Base-by-base conservation (phyloP, 805 yeast species). In the Spathaspora sp. region DNA sequence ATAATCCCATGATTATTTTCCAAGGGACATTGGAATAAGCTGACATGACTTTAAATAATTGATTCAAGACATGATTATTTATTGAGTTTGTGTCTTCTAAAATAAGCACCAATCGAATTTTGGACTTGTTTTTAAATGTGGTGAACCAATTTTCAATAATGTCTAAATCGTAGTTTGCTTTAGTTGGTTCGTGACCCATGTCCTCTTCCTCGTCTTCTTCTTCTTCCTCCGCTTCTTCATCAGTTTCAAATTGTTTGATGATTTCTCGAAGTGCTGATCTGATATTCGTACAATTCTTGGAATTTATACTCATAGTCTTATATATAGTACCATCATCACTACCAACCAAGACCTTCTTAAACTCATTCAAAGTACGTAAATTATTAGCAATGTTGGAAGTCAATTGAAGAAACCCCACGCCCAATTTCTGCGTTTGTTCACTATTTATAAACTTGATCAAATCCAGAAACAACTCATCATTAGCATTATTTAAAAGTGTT, bases 361-460 rank as follows among this genome's bases (percentile, higher is more conserved):
- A 68, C 44, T 72, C 76, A n/a, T 69, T 61, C 23, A 74, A 56
- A 11, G 72, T 67, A 20, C 77, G 60, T 42, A 64, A 56, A 56
- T 73, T 74, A 54, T 73, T 73, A 35, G 77, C 76, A 10, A 68
- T 68, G 55, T 74, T 73, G 14, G 77, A 66, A 28, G 73, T 68
- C 48, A 74, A 57, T 52, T 63, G 71, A 17, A 74, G 58, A 49
- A 66, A 70, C 2, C 72, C 77, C 9, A 64, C 60, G 10, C 65
- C 65, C 7, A 72, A 53, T 51, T 67, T 66, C 8, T 44, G 18
- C 9, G 19, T 16, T 1, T 44, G 31, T 4, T 9, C 31, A 38
- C 49, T 42, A 12, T 53, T 48, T 47, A 70, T 56, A 49, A 67
- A 73, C 35, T 49, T 50, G 23, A 58, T 39, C 46, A 74, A 61